Evolutionary conservation across 2,329 filamentous ascomycete genomes (phyloP).

Genomic region (Colletotrichum tofieldiae): DNA sequence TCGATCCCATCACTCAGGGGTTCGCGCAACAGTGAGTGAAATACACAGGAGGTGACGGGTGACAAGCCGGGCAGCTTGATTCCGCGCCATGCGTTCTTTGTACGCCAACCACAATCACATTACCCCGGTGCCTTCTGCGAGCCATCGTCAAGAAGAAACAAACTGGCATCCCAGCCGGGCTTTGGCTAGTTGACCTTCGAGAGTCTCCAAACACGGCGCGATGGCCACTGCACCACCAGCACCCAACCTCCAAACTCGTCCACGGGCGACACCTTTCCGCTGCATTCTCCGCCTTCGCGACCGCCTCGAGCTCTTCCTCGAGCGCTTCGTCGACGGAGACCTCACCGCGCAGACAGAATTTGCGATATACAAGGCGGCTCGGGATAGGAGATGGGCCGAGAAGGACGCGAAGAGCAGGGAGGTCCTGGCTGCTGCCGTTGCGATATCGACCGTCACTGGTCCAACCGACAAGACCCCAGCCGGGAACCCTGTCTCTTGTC

Average conservation of each 20-base stretch:
- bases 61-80: neutral
- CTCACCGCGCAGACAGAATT: constrained; percentile 13
- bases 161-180: neutral
- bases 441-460: neutral
- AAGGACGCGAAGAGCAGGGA: neutral
- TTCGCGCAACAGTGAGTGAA: constrained; percentile 13
- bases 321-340: constrained; percentile 31
- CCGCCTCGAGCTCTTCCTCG: constrained; percentile 33
- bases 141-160: neutral
- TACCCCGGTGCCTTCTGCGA: neutral
- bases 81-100: neutral
- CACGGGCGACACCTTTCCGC: constrained; percentile 23
- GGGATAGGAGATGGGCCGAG: constrained; percentile 23
- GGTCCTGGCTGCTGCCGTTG: neutral
- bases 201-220: neutral
- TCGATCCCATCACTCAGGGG: constrained; percentile 18
- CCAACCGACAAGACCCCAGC: neutral
- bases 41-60: constrained; percentile 2
- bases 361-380: constrained; percentile 14
- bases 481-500: neutral
- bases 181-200: neutral
- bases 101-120: neutral
- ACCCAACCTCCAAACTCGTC: neutral
- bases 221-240: neutral
- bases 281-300: constrained; percentile 36